Evolutionary conservation across 768 basidiomycete genomes (phyloP).

Genomic region (Psilocybe azurescens): DNA sequence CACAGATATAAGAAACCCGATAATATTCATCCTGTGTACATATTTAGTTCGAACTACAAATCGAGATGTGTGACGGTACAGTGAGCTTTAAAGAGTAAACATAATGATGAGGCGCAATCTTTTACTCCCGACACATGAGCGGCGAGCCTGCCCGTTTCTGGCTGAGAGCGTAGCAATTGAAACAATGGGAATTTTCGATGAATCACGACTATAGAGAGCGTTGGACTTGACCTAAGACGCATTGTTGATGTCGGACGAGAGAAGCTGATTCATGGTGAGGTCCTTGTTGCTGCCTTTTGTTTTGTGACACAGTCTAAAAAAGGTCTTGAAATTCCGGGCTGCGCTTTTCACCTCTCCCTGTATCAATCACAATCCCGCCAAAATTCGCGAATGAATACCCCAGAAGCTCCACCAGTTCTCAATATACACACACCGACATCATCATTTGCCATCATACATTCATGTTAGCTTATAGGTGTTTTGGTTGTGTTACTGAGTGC

Average conservation of each 20-base stretch:
- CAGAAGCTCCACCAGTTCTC: constrained; percentile 50
- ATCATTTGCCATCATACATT: constrained; percentile 79
- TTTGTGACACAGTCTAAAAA: constrained; percentile 27
- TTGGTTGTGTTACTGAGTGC: constrained; percentile 4
- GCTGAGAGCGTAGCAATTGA: no score
- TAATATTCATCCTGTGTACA: no score
- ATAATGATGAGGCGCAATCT: no score
- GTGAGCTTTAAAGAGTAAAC: background rate
- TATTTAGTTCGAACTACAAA: no score
- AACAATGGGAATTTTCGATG: no score
- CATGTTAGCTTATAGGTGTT: constrained; percentile 53
- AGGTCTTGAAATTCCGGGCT: constrained; percentile 14
- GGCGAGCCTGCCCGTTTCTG: no score
- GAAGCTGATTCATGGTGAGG: no score
- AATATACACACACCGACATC: constrained; percentile 79
- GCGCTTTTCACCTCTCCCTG: background rate
- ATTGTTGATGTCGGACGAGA: no score
- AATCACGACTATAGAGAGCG: no score
- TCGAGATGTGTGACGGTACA: background rate
- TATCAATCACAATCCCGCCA: background rate
- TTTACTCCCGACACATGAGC: no score
- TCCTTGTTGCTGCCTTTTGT: background rate
- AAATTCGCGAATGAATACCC: constrained; percentile 5
- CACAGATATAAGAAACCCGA: no score
- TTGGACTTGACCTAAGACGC: no score